Base-by-base conservation (phyloP, 225 moss, liverwort and hornwort species). In the Marchantia paleacea region DNA sequence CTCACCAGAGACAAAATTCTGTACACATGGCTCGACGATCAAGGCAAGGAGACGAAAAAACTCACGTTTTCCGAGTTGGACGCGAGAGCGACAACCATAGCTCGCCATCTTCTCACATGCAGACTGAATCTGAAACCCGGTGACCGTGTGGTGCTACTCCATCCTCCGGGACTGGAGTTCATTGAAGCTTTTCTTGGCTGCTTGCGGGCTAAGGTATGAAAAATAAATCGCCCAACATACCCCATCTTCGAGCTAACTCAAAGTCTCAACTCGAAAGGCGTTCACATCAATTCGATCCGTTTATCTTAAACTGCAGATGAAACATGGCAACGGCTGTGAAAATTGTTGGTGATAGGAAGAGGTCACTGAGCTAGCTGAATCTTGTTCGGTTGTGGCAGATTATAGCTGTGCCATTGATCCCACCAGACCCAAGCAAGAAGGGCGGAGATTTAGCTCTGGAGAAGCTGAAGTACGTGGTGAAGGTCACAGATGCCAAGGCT, bases 161-260 rank as follows among this genome's bases (percentile, higher is more conserved):
- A 85, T 58, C 88, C 88, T 15, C 88, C 85, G 7, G 88, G 88
- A 25, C 85, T 88, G 48, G 85, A 88, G 22, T 88, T 88, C 65
- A 83, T 88, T 10, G 85, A 88, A 75, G 88, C 88, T 8, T 88
- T 88, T 55, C 75, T 85, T 0, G 88, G 78, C 30, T 88, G 88
- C 79, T 78, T 88, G 52, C 67, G 88, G 52, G 88, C 85, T 11
- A 76, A 82, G 14, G 87, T 87, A 78, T 0, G 82, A 22, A 7
- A 31, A n/a, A n/a, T n/a, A n/a, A 58, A 50, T 49, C 58, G 7
- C 15, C 63, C 13, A 9, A 65, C 22, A 24, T 65, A 3, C 0
- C 57, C 57, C 19, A 57, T 13, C 57, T 57, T 57, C 19, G 57
- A 57, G 57, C 14, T 57, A 57, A 57, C n/a, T 65, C 20, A 16